phyloP scores from a whole-genome alignment of 768 basidiomycete genomes.

The Termitomyces sp. region DNA sequence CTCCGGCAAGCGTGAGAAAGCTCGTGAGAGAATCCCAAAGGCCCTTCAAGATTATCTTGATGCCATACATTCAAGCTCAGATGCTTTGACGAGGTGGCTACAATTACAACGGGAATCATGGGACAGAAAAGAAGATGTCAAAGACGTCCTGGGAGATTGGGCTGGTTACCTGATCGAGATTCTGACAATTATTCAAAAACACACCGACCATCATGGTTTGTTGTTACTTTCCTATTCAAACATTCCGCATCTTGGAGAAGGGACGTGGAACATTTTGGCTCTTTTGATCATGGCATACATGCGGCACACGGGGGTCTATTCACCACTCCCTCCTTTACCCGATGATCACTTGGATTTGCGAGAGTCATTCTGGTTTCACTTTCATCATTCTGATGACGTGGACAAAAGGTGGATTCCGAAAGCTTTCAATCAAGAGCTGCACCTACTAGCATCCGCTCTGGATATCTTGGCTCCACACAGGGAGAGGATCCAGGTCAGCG shows the following conservation, averaged over 20 bases:
- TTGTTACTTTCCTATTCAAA: background rate
- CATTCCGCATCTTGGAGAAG: background rate
- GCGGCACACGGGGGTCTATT: background rate
- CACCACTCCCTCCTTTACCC: background rate
- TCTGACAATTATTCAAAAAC: background rate
- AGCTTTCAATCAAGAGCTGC: background rate
- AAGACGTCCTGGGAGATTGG: background rate
- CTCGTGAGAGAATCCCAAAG: background rate
- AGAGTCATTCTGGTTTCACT: background rate
- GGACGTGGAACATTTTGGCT: background rate
- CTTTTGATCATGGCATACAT: background rate
- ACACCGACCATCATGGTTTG: background rate
- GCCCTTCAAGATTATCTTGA: background rate
- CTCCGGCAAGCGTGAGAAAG: background rate
- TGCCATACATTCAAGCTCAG: background rate
- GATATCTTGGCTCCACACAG: background rate
- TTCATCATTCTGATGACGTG: background rate
- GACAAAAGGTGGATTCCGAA: background rate
- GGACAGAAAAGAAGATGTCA: background rate
- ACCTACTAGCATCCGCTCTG: background rate
- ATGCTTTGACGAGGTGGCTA: background rate
- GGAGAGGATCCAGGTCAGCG: background rate
- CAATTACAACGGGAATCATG: background rate
- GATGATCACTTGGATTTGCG: background rate
- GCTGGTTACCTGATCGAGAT: background rate